Base-by-base conservation (phyloP, 2,329 filamentous ascomycete genomes). In the Trichoderma sp. region DNA sequence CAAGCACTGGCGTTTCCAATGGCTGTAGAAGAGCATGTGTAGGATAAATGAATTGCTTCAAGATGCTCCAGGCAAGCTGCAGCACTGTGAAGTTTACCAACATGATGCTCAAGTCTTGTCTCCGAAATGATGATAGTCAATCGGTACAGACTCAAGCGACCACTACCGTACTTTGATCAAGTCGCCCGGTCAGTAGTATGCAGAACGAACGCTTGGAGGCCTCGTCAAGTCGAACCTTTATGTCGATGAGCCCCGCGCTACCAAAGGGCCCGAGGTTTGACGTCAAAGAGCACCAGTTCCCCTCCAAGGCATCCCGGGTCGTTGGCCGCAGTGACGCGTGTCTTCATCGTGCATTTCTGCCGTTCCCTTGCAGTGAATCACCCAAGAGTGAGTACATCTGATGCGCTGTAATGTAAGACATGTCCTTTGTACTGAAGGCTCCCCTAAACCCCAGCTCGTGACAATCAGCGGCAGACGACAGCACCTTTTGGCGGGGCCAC, bases 1-100 rank as follows among this genome's bases (percentile, higher is more conserved):
- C 60, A 47, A 63, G 60, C 60, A 63, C 34, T 55, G 60, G 60
- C 60, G 50, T 62, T 62, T 55, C 34, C 47, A 12, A 62, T 24
- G 44, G n/a, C 17, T 63, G 50, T 63, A 63, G 50, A 63, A 47
- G 60, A 26, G 15, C 26, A 24, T 14, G 26, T 47, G 58, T 55
- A 63, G 60, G 60, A 55, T 55, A 55, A 26, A 2, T 26, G 15
- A 5, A 47, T 39, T 55, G 41, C 10, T 47, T 63, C 10, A 26
- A 17, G 19, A 63, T 26, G 50, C 24, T 14, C 12, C 7, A 10
- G 19, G n/a, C 19, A 7, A 43, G 5, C 48, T 14, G 26, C 3
- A 7, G 7, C 34, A 7, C 48, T 12, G 19, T 34, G n/a, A 26
- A 34, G 12, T 14, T 17, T 45, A 5, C 14, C 17, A 21, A 17